A percentile compares a stretch with the other conserved stretches of the same genome.
phyloP scores from a whole-genome alignment of 2,329 filamentous ascomycete species.

The Diaporthe caulivora region DNA sequence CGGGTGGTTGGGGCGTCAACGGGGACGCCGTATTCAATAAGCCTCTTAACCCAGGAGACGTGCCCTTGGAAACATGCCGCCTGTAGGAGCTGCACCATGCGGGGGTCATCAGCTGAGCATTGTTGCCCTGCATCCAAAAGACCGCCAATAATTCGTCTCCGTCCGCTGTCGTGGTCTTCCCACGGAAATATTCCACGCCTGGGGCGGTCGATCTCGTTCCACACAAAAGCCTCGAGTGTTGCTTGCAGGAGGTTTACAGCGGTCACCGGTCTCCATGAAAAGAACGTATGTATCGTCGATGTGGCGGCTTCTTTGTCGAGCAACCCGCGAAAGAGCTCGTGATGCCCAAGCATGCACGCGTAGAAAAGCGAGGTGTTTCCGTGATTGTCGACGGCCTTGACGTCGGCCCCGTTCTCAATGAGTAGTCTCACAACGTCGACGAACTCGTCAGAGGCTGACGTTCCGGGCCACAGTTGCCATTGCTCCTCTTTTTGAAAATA shows the following conservation, averaged over 20 bases:
- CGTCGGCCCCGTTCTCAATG: neutral
- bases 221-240: neutral
- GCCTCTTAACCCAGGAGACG: neutral
- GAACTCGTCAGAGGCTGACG: neutral
- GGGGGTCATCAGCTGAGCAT: neutral
- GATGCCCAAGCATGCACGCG: constrained; percentile 15
- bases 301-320: neutral
- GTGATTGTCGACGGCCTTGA: constrained; percentile 16
- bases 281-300: neutral
- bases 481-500: neutral
- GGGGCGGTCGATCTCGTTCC: neutral
- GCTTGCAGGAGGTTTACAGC: neutral
- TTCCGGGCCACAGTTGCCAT: neutral
- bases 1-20: neutral
- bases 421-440: neutral
- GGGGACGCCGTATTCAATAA: neutral
- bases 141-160: neutral
- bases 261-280: neutral
- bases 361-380: constrained; percentile 20
- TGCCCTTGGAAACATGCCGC: constrained; percentile 16
- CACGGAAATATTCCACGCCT: neutral
- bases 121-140: constrained; percentile 1
- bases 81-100: neutral
- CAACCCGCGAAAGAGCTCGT: neutral
- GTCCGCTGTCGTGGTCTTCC: neutral